phyloP scores from a whole-genome alignment of 371 early-diverging fungal genomes.

The Phascolomyces articulosus region DNA sequence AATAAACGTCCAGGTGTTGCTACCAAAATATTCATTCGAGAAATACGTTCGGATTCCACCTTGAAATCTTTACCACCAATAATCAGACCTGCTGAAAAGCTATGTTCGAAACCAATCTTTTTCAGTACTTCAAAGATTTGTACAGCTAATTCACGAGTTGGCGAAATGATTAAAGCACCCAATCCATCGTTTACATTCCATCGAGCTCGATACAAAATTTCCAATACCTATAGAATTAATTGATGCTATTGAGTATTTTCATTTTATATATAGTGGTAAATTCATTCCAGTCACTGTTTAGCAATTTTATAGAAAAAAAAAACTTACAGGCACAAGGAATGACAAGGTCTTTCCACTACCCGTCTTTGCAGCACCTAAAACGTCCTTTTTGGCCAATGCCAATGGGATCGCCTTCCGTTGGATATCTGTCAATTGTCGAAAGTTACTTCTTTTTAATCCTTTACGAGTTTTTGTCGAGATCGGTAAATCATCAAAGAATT shows the following conservation, averaged over 20 bases:
- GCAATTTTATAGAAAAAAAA: no score
- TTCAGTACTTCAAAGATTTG: slow-evolving; percentile 96
- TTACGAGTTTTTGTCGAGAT: slow-evolving; percentile 65
- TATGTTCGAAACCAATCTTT: slow-evolving; percentile 83
- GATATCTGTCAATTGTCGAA: slow-evolving; percentile 95
- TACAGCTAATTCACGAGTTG: slow-evolving; percentile 97
- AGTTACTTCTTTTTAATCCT: slow-evolving; percentile 80
- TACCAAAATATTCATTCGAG: slow-evolving; percentile 93
- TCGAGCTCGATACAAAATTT: slow-evolving; percentile 76
- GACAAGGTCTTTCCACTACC: slow-evolving; percentile 99
- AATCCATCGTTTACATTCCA: slow-evolving; percentile 89
- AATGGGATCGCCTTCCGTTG: slow-evolving; percentile 93
- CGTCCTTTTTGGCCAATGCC: slow-evolving; percentile 85
- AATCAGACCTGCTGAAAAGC: slow-evolving; percentile 94
- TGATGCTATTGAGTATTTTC: neutral
- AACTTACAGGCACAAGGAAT: slow-evolving; percentile 92
- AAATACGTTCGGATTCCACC: slow-evolving; percentile 85
- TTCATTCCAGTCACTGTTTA: no score
- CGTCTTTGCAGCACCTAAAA: slow-evolving; percentile 98
- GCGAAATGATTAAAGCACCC: slow-evolving; percentile 95
- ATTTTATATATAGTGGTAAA: slow-evolving; percentile 5
- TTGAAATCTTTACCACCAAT: slow-evolving; percentile 96
- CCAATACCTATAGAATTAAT: slow-evolving; percentile 64
- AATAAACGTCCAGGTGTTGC: slow-evolving; percentile 98
- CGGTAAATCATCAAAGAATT: slow-evolving; percentile 68